Base-by-base conservation (phyloP, 257 asterid genomes). In the Linaria vulgaris region DNA sequence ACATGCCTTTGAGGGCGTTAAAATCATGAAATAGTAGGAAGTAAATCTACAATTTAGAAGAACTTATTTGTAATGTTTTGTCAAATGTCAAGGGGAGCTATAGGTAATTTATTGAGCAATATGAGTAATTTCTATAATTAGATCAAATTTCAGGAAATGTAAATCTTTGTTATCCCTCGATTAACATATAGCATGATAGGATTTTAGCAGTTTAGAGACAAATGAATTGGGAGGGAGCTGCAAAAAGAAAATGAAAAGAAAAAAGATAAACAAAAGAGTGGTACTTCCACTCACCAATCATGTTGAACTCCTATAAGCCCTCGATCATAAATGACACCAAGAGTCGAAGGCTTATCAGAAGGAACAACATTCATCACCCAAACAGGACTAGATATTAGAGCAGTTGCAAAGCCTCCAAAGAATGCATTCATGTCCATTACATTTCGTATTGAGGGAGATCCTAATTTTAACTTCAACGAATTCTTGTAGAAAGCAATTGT, bases 341-440 rank as follows among this genome's bases (percentile, higher is more conserved):
- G 95, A 45, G 92, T 85, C 19, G 88, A 82, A 47, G 95, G 86
- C 59, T 80, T 82, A 17, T 69, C 83, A 69, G 95, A 77, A 19
- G 99, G 97, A 69, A 90, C 88, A 25, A 85, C 96, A 12, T 94
- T 94, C 99, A 94, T 94, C 74, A 94, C 99, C 99, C 99, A 94
- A 38, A 85, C 88, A 52, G 97, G 96, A 78, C 88, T 92, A 46
- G 85, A 74, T 47, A 73, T 34, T 56, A 90, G 64, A 52, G 95
- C 88, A 4, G 96, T 89, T 24, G 97, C 97, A 83, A 94, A 94
- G 41, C 99, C 95, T 73, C 97, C 96, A 59, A 90, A 90, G 68
- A 87, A 80, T 6, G 99, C 99, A 57, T 94, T 90, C 99, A 90
- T 88, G 82, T 94, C 99, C 99, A 94, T 85, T 75, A 88, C 91